Conservation (phyloP, 1,284 basidiomycete genomes). For the Cerrena zonata region DNA sequence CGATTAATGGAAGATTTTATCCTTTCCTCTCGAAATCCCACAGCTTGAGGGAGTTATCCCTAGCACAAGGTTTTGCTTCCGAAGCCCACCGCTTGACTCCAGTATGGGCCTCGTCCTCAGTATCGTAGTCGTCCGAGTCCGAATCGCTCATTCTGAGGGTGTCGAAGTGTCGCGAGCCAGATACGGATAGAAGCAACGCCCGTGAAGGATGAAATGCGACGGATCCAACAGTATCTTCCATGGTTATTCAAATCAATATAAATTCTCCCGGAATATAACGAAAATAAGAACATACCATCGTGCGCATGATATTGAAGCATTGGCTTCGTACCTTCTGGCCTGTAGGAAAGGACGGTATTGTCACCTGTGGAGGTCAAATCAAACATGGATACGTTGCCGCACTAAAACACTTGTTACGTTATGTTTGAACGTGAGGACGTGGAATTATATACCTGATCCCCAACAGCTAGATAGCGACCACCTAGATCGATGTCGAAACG, state of each 20-base stretch:
- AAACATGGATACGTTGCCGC: constrained; percentile 18
- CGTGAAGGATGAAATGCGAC: not conserved
- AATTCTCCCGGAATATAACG: not conserved
- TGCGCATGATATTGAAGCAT: not conserved
- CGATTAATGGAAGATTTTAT: too few relatives aligned
- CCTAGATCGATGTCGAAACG: constrained; percentile 72
- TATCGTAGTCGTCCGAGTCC: constrained; percentile 5
- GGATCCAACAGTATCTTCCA: not conserved
- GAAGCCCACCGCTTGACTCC: not conserved
- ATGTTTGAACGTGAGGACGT: not conserved
- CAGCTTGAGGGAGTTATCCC: constrained; percentile 14
- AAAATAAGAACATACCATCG: not conserved
- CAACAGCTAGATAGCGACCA: constrained; percentile 65
- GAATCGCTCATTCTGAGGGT: not conserved
- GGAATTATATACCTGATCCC: constrained; percentile 56
- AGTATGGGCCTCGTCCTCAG: not conserved
- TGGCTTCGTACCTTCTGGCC: not conserved
- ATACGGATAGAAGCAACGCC: constrained; percentile 38
- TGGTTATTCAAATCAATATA: not conserved
- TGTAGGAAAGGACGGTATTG: not conserved
- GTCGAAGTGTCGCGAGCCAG: constrained; percentile 64
- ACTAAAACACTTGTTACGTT: too few relatives aligned
- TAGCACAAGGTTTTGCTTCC: not conserved
- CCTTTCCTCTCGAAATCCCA: constrained; percentile 12
- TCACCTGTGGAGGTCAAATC: not conserved